These are phyloP conservation scores for Lichtheimia ramosa DNA, from an alignment of 371 early-diverging fungal species.

Conservation along the genomic window DNA sequence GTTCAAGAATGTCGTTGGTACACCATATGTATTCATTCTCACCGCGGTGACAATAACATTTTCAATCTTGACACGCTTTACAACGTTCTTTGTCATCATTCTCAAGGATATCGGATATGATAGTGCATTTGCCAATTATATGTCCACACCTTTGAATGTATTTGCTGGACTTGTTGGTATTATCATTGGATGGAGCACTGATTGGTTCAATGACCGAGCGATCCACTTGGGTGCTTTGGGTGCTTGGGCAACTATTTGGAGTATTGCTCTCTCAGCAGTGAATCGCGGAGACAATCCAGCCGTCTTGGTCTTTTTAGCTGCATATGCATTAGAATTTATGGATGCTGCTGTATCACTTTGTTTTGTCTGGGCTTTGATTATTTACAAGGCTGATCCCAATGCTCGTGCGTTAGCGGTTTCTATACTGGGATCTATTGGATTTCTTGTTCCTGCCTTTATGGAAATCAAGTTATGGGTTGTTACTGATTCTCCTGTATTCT, in stretches of 20 bases:
- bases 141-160: slow-evolving; percentile 28
- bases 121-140: slow-evolving; percentile 38
- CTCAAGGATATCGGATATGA: slow-evolving; percentile 30
- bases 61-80: slow-evolving; percentile 40
- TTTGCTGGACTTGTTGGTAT: no score
- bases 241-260: no score
- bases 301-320: background rate
- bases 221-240: no score
- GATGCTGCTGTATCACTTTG: background rate
- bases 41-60: slow-evolving; percentile 41
- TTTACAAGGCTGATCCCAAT: background rate
- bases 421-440: no score
- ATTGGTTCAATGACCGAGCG: no score
- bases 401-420: slow-evolving; percentile 11
- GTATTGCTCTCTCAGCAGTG: no score
- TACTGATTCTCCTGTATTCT: no score
- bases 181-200: no score
- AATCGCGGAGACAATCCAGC: no score
- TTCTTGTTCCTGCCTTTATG: no score
- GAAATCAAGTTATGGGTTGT: no score
- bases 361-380: background rate
- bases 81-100: slow-evolving; percentile 19
- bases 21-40: slow-evolving; percentile 39
- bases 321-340: background rate
- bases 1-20: slow-evolving; percentile 32